Percentiles rank a stretch among this genome's conserved stretches.
These are phyloP conservation scores for Omphalea diandra DNA, from an alignment of 441 rosid species.

Conservation along the genomic window DNA sequence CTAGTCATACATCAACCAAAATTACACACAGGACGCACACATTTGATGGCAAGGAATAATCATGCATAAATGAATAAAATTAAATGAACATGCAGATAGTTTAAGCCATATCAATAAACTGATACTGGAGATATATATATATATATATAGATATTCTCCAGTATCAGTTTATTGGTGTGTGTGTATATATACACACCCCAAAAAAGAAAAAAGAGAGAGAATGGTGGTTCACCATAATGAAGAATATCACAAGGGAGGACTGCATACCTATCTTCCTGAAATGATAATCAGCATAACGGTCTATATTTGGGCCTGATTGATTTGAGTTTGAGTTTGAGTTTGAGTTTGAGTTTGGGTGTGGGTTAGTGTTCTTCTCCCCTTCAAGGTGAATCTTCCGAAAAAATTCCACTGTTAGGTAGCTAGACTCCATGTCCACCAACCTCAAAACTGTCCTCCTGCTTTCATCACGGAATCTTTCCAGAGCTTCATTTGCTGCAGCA, in stretches of 20 bases:
- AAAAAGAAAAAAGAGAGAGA: no score
- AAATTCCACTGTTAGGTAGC: slow-evolving; percentile 95
- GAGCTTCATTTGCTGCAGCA: slow-evolving; percentile 87
- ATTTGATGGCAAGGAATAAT: background rate
- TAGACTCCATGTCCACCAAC: slow-evolving; percentile 97
- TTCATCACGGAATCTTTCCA: slow-evolving; percentile 95
- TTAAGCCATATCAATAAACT: background rate
- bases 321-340: slow-evolving; percentile 20
- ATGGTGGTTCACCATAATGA: background rate
- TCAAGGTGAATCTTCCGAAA: slow-evolving; percentile 88
- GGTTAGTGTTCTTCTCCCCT: slow-evolving; percentile 57
- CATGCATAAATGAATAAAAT: background rate
- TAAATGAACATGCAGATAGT: background rate
- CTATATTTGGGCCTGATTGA: slow-evolving; percentile 49
- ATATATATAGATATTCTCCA: no score
- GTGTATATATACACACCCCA: no score
- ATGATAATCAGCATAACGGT: slow-evolving; percentile 73
- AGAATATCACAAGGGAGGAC: background rate
- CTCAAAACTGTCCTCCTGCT: slow-evolving; percentile 82
- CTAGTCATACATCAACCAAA: background rate
- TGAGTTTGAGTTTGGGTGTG: slow-evolving; percentile 38
- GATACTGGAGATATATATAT: background rate
- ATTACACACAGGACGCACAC: background rate
- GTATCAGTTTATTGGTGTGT: no score
- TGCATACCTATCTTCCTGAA: slow-evolving; percentile 83